A percentile compares a stretch with the other conserved stretches of the same genome.
phyloP scores from a whole-genome alignment of 106 monocot genomes.

The Dendrobium officinale region DNA sequence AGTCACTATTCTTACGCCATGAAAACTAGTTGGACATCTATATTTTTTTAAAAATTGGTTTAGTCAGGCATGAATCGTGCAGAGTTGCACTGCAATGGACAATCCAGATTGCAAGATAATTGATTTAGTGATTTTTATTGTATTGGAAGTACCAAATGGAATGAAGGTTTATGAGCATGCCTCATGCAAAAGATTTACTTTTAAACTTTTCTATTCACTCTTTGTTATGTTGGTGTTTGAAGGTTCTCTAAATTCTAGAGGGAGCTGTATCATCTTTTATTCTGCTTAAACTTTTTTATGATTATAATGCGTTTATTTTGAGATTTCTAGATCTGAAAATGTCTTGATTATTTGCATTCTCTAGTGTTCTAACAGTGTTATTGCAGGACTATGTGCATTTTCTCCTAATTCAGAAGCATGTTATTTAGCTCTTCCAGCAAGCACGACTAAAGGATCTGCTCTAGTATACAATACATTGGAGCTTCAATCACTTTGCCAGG shows the following conservation, averaged over 20 bases:
- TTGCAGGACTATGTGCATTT: conserved; percentile 94
- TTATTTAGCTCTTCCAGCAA: conserved; percentile 92
- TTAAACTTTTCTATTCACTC: not conserved
- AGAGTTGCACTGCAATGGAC: not conserved
- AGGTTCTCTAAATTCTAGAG: not conserved
- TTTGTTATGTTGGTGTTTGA: not conserved
- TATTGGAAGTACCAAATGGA: not conserved
- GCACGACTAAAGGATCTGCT: conserved; percentile 84
- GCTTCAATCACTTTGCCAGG: conserved; percentile 85
- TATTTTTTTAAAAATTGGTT: not conserved
- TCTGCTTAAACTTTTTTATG: not conserved
- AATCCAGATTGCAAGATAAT: not conserved
- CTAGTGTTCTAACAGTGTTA: not conserved
- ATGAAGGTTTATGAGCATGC: not conserved
- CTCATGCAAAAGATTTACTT: not conserved
- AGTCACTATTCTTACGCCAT: too few species aligned
- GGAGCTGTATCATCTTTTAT: not conserved
- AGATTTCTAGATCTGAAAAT: not conserved
- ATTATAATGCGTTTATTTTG: not conserved
- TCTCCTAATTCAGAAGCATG: conserved; percentile 76
- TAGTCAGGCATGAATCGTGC: not conserved
- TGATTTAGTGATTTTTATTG: not conserved
- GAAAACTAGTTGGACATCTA: too few species aligned
- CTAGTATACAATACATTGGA: conserved; percentile 74
- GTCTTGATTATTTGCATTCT: not conserved